A percentile compares a stretch with the other conserved stretches of the same genome.
These are phyloP conservation scores for Selenicereus undatus DNA, from an alignment of 148 eudicot genomes.

Conservation along the genomic window DNA sequence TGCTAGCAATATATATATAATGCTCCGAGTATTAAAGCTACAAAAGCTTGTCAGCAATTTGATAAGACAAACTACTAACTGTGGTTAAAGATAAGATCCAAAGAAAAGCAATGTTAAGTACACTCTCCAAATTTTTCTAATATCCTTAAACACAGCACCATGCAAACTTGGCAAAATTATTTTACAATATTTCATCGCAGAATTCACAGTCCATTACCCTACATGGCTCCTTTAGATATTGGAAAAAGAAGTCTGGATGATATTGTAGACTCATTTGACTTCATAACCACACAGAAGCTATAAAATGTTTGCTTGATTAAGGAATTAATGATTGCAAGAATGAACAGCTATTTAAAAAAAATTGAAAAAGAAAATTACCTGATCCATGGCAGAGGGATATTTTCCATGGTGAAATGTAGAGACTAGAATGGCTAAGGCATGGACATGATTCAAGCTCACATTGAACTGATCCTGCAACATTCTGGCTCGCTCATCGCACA, in stretches of 20 bases:
- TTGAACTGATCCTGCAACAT: conserved; percentile 97
- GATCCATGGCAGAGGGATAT: conserved; percentile 79
- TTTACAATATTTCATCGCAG: background rate
- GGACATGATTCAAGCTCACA: conserved; percentile 97
- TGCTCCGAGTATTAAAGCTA: background rate
- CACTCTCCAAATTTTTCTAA: background rate
- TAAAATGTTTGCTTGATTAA: background rate
- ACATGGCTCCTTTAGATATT: background rate
- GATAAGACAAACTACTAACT: background rate
- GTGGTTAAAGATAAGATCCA: background rate
- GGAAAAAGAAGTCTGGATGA: background rate
- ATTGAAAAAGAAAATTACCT: conserved; percentile 37
- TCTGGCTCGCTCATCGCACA: conserved; percentile 95
- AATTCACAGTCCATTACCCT: background rate
- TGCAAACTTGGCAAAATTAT: background rate
- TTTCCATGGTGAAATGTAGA: conserved; percentile 84
- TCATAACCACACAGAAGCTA: background rate
- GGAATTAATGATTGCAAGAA: background rate
- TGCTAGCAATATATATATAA: background rate
- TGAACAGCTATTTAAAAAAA: background rate
- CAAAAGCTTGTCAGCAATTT: background rate
- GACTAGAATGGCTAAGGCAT: conserved; percentile 80
- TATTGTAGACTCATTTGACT: background rate
- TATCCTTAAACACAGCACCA: background rate
- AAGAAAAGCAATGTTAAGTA: background rate